Percentiles rank a stretch among this genome's conserved stretches.
Conservation (phyloP, 2,329 filamentous ascomycete species). For the Monosporascus sp. region DNA sequence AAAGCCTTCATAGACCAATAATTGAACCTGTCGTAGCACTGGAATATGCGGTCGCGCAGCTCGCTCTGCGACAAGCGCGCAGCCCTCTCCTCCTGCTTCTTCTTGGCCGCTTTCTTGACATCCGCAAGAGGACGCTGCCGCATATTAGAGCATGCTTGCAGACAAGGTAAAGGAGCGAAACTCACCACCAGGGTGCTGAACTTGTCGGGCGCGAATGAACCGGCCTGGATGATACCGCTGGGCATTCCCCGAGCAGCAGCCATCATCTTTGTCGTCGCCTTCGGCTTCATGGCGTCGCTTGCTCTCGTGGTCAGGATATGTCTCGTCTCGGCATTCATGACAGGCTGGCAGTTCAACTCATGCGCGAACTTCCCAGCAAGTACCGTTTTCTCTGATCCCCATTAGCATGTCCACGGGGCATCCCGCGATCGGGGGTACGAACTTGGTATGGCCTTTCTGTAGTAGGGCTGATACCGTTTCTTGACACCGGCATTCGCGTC, state of each 20-base stretch:
- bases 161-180: slow-evolving; percentile 7
- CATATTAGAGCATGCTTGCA: slow-evolving; percentile 6
- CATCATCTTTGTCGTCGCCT: slow-evolving; percentile 44
- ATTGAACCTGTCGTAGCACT: slow-evolving; percentile 76
- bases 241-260: slow-evolving; percentile 41
- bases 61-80: slow-evolving; percentile 86
- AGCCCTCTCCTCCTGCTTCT: slow-evolving; percentile 47
- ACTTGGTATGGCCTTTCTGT: slow-evolving; percentile 71
- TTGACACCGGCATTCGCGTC: slow-evolving; percentile 39
- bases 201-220: slow-evolving; percentile 42
- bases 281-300: slow-evolving; percentile 55
- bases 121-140: slow-evolving; percentile 26
- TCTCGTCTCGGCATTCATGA: slow-evolving; percentile 65
- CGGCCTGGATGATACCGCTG: slow-evolving; percentile 52
- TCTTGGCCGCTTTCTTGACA: slow-evolving; percentile 66
- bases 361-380: slow-evolving; percentile 68
- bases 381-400: slow-evolving; percentile 64
- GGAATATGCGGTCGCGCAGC: slow-evolving; percentile 78
- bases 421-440: slow-evolving; percentile 27
- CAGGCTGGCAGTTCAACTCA: slow-evolving; percentile 70
- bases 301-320: slow-evolving; percentile 54
- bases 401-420: background rate
- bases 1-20: slow-evolving; percentile 95
- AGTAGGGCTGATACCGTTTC: slow-evolving; percentile 52
- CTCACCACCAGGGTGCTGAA: slow-evolving; percentile 55